A percentile compares a stretch with the other conserved stretches of the same genome.
Conservation (phyloP, 495 filamentous ascomycete species). For the Parmelia sp. region DNA sequence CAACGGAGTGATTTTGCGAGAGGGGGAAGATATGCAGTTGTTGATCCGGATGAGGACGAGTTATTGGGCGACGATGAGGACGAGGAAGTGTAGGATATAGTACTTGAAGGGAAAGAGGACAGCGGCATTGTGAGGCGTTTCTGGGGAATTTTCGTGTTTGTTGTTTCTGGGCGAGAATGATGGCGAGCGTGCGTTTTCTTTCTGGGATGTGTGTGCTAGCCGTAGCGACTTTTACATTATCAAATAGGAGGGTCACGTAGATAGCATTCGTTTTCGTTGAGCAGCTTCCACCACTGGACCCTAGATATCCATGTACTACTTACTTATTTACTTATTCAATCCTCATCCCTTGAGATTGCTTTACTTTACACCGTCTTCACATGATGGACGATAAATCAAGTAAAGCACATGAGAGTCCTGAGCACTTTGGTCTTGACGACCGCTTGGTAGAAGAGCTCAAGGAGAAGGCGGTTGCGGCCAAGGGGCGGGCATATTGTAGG, state of each 20-base stretch:
- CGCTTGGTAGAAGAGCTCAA: background rate
- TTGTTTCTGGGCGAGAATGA: background rate
- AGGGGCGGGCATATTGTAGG: slow-evolving; percentile 19
- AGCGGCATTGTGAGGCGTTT: slow-evolving; percentile 18
- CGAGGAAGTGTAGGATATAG: slow-evolving; percentile 59
- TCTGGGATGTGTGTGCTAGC: background rate
- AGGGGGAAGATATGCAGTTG: slow-evolving; percentile 71
- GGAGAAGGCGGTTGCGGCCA: slow-evolving; percentile 9
- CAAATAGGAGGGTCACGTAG: background rate
- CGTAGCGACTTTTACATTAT: background rate
- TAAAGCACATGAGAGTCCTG: background rate
- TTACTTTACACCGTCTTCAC: too few species aligned
- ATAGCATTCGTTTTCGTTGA: slow-evolving; percentile 4
- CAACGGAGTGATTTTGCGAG: slow-evolving; percentile 79
- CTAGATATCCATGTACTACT: background rate
- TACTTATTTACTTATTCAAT: background rate
- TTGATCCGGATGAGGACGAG: slow-evolving; percentile 90
- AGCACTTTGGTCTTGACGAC: slow-evolving; percentile 1
- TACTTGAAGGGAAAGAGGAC: slow-evolving; percentile 17
- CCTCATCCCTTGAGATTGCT: background rate
- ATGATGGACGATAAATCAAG: too few species aligned
- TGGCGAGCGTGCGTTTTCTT: background rate
- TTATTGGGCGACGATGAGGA: slow-evolving; percentile 88
- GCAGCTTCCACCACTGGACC: background rate
- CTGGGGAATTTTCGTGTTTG: background rate